Evolutionary conservation across 306 rosid genomes (phyloP).

Genomic region (Trifolium dubium): DNA sequence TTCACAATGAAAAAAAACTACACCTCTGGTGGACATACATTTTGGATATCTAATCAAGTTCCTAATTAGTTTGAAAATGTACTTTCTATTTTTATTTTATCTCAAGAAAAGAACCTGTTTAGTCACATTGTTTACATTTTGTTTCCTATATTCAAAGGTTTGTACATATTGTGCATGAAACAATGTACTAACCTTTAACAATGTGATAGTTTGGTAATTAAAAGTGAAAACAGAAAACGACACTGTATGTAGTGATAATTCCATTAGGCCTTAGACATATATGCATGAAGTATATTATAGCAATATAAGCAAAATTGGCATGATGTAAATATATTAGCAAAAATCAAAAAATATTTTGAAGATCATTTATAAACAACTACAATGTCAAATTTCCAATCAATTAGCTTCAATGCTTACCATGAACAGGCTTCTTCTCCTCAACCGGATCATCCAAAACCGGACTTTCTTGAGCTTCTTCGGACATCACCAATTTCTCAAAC

Average conservation of each 20-base stretch:
- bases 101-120: too few relatives aligned
- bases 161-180: background rate
- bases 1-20: too few relatives aligned
- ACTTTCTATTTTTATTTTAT: too few relatives aligned
- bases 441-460: constrained; percentile 6
- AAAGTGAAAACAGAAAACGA: too few relatives aligned
- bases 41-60: background rate
- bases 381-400: background rate
- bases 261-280: too few relatives aligned
- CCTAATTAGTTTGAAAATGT: background rate
- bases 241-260: too few relatives aligned
- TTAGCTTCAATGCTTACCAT: constrained; percentile 38
- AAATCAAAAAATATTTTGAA: background rate
- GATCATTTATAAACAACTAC: background rate
- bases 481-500: constrained; percentile 49
- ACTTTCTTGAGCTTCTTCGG: constrained; percentile 39
- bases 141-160: background rate
- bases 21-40: background rate
- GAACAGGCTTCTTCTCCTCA: constrained; percentile 14
- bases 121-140: background rate
- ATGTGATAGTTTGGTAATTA: too few relatives aligned
- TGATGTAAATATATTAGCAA: background rate
- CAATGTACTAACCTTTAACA: too few relatives aligned
- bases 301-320: constrained; percentile 2
- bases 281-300: too few relatives aligned